Evolutionary conservation across 139 green algal species (phyloP).

Genomic region (Micromonas commoda): DNA sequence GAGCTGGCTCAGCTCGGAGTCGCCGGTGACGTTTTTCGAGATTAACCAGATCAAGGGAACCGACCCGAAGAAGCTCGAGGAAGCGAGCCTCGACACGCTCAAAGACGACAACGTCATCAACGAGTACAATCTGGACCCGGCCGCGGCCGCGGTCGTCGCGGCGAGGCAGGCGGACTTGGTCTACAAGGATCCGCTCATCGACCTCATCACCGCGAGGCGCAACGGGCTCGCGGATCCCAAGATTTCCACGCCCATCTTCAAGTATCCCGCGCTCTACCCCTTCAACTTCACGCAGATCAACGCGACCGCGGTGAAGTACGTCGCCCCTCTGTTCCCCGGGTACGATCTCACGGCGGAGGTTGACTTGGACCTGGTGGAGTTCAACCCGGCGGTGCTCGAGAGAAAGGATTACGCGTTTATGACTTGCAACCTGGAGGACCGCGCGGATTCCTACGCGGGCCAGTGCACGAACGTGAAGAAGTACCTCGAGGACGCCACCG

Average conservation of each 20-base stretch:
- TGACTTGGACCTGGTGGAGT: neutral
- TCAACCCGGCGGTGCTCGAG: neutral
- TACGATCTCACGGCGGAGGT: constrained; percentile 11
- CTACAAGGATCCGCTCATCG: neutral
- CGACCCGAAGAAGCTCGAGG: neutral
- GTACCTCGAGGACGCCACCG: no score
- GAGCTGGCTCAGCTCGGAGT: neutral
- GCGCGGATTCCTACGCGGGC: constrained; percentile 47
- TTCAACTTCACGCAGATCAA: neutral
- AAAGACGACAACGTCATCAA: constrained; percentile 5
- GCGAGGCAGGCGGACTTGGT: neutral
- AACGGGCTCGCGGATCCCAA: neutral
- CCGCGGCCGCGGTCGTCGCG: neutral
- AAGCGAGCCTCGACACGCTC: neutral
- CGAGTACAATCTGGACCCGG: neutral
- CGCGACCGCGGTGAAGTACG: neutral
- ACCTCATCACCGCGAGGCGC: neutral
- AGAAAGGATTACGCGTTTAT: constrained; percentile 41
- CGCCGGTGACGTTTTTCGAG: neutral
- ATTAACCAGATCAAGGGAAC: neutral
- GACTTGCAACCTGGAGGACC: constrained; percentile 40
- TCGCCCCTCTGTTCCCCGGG: neutral
- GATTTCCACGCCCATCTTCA: neutral
- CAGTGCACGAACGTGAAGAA: neutral
- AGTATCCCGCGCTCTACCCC: neutral